Percentiles rank a stretch among this genome's conserved stretches.
phyloP scores from a whole-genome alignment of 305 asterid genomes.

The Solanum chacoense region DNA sequence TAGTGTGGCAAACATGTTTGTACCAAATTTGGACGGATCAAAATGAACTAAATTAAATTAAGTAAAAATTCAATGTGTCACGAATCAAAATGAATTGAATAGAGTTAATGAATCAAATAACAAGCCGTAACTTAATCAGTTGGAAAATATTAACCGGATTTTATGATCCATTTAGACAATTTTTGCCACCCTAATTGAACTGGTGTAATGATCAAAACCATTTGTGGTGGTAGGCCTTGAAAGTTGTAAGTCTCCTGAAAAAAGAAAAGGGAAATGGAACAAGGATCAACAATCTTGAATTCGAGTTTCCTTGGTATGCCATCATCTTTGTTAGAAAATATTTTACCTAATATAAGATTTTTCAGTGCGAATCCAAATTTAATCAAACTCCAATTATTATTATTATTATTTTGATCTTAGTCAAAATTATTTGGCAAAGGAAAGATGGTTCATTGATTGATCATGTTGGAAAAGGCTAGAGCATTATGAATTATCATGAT shows the following conservation, averaged over 20 bases:
- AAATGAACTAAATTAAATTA: not conserved
- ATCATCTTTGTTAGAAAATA: not conserved
- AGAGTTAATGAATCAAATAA: not conserved
- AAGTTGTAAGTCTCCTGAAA: not conserved
- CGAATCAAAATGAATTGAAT: too few relatives aligned
- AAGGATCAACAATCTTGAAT: too few relatives aligned
- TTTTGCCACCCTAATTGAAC: not conserved
- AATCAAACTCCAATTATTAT: not conserved
- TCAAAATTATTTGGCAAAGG: not conserved
- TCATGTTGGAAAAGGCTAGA: not conserved
- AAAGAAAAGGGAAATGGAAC: not conserved
- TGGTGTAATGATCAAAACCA: not conserved
- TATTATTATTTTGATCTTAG: not conserved
- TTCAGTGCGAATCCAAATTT: too few relatives aligned
- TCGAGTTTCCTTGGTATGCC: not conserved
- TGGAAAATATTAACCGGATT: not conserved
- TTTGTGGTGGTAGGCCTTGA: not conserved
- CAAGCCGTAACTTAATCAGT: not conserved
- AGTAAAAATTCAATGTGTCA: not conserved
- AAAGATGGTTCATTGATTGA: not conserved
- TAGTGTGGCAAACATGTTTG: not conserved
- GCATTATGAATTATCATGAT: not conserved
- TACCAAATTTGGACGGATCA: not conserved
- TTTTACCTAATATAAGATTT: too few relatives aligned
- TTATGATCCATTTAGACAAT: too few relatives aligned